A percentile compares a stretch with the other conserved stretches of the same genome.
These are phyloP conservation scores for Lentinula edodes DNA, from an alignment of 768 basidiomycete species.

Conservation along the genomic window DNA sequence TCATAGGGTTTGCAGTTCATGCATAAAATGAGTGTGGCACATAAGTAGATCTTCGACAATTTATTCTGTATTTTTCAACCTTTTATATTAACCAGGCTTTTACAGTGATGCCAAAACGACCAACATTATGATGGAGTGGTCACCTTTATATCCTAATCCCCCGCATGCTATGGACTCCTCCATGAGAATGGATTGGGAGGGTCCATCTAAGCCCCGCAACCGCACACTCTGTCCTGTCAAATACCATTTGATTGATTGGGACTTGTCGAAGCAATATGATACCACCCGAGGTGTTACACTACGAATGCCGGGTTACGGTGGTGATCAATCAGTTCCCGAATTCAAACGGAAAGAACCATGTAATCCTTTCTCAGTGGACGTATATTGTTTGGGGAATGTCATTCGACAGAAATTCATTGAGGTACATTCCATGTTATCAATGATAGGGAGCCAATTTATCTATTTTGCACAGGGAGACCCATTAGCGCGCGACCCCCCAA, in stretches of 20 bases:
- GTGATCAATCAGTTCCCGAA: conserved; percentile 38
- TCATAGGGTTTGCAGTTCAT: too few species aligned
- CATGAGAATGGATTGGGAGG: neutral
- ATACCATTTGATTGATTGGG: conserved; percentile 22
- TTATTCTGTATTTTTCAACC: too few species aligned
- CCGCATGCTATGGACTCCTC: neutral
- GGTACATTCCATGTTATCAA: neutral
- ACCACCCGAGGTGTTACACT: conserved; percentile 17
- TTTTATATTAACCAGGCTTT: too few species aligned
- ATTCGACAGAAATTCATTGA: conserved; percentile 13
- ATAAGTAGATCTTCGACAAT: too few species aligned
- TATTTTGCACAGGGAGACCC: neutral
- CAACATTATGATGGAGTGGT: conserved; percentile 5
- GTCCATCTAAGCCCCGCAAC: conserved; percentile 15
- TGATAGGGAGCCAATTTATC: neutral
- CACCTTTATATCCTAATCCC: neutral
- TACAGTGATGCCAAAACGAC: neutral
- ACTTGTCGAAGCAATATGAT: conserved; percentile 22
- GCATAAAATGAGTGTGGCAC: too few species aligned
- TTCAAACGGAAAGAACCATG: conserved; percentile 17
- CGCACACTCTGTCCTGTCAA: conserved; percentile 22
- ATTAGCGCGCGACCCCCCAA: neutral
- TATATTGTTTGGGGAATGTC: conserved; percentile 39
- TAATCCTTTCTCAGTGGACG: conserved; percentile 38
- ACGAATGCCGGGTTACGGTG: conserved; percentile 27